phyloP scores from a whole-genome alignment of 257 asterid genomes.

The Fraxinus pennsylvanica region DNA sequence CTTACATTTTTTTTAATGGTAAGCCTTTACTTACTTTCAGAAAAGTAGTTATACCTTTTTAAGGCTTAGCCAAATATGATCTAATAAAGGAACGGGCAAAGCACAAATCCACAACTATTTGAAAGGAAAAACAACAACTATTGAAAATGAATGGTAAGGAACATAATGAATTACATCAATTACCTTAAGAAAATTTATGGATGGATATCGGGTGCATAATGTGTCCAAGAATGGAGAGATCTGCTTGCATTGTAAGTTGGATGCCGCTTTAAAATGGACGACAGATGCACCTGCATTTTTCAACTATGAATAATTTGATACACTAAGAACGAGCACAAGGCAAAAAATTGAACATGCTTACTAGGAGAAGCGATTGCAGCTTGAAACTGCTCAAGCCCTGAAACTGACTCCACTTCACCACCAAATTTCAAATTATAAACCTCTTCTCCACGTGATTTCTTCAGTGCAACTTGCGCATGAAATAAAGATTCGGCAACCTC shows the following conservation, averaged over 20 bases:
- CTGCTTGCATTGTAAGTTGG: conserved; percentile 56
- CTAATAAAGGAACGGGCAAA: too few species aligned
- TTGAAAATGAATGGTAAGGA: not conserved
- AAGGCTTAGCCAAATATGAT: too few species aligned
- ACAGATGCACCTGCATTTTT: conserved; percentile 69
- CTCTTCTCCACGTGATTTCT: conserved; percentile 78
- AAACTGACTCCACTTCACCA: conserved; percentile 71
- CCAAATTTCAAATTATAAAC: conserved; percentile 74
- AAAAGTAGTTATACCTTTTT: too few species aligned
- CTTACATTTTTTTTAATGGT: not conserved
- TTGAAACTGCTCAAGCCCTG: conserved; percentile 68
- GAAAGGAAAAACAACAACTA: not conserved
- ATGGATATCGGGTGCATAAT: conserved; percentile 66
- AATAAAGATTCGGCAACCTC: conserved; percentile 79
- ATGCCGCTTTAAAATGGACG: conserved; percentile 56
- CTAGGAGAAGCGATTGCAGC: conserved; percentile 77
- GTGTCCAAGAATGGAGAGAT: conserved; percentile 69
- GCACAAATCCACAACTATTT: not conserved
- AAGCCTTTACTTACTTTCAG: too few species aligned
- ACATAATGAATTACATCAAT: not conserved
- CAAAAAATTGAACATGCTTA: conserved; percentile 27
- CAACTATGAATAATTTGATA: conserved; percentile 24
- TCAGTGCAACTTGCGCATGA: conserved; percentile 72
- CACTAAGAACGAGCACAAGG: not conserved
- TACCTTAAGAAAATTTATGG: conserved; percentile 84